Conservation (phyloP, 2,329 filamentous ascomycete genomes). For the Fonsecaea monophora region DNA sequence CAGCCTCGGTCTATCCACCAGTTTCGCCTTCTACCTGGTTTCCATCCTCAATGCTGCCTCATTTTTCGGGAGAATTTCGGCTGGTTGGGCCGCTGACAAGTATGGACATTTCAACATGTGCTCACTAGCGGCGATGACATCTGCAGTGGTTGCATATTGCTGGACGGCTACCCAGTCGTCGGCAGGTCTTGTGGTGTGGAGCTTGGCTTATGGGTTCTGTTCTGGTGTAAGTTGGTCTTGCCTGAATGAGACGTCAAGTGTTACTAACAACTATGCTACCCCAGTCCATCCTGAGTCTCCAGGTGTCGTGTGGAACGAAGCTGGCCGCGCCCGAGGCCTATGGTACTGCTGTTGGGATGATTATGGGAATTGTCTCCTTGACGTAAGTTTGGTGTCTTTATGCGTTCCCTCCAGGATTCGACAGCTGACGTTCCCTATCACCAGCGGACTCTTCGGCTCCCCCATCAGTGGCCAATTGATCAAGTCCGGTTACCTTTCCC, state of each 20-base stretch:
- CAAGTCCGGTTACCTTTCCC: conserved; percentile 50
- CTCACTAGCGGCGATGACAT: conserved; percentile 38
- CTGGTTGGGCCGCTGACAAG: conserved; percentile 46
- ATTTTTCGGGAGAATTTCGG: conserved; percentile 46
- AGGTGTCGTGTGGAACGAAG: conserved; percentile 55
- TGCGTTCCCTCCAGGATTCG: background rate
- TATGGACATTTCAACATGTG: conserved; percentile 45
- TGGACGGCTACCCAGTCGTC: conserved; percentile 41
- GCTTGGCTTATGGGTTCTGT: conserved; percentile 45
- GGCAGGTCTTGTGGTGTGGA: conserved; percentile 44
- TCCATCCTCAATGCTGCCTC: conserved; percentile 47
- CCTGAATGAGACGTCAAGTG: background rate
- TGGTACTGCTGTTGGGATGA: conserved; percentile 53
- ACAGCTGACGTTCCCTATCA: background rate
- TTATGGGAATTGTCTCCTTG: conserved; percentile 52
- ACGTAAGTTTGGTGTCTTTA: conserved; percentile 46
- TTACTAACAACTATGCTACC: background rate
- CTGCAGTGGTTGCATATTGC: conserved; percentile 44
- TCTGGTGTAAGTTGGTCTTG: conserved; percentile 39
- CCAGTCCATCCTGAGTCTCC: conserved; percentile 56
- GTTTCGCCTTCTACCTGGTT: conserved; percentile 41
- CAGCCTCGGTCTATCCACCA: conserved; percentile 37
- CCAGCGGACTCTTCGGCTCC: conserved; percentile 49
- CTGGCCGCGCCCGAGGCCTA: conserved; percentile 49
- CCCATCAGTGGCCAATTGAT: conserved; percentile 53